phyloP scores from a whole-genome alignment of 805 yeast species.

The Wickerhamomyces hampshirensis region DNA sequence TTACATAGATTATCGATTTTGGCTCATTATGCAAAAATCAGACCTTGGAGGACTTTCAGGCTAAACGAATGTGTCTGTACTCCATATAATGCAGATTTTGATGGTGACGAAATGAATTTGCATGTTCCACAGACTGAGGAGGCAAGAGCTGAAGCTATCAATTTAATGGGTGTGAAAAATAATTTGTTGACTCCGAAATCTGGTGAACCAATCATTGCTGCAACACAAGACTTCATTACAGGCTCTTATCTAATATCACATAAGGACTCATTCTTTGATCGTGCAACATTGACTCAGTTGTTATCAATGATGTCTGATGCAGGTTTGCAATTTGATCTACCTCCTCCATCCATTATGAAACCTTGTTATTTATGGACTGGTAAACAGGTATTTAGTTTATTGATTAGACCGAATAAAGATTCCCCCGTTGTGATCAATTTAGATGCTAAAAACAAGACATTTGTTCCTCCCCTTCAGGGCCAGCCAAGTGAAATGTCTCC shows the following conservation, averaged over 20 bases:
- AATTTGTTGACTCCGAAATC: constrained; percentile 93
- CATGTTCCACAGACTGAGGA: constrained; percentile 99
- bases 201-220: constrained; percentile 99
- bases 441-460: constrained; percentile 93
- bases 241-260: constrained; percentile 91
- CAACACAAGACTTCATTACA: constrained; percentile 98
- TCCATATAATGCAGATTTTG: constrained; percentile 98
- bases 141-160: constrained; percentile 98
- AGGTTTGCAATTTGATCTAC: constrained; percentile 78
- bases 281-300: constrained; percentile 77
- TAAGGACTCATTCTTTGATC: constrained; percentile 89
- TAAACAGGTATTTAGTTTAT: constrained; percentile 84
- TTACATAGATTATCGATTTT: constrained; percentile 90
- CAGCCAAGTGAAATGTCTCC: constrained; percentile 93
- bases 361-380: constrained; percentile 96
- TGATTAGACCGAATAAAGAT: constrained; percentile 73
- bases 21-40: constrained; percentile 91
- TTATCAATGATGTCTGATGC: constrained; percentile 97
- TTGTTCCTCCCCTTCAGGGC: constrained; percentile 65
- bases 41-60: constrained; percentile 98
- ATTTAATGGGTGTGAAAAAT: constrained; percentile 95
- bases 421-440: constrained; percentile 83
- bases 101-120: constrained; percentile 98
- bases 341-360: constrained; percentile 91
- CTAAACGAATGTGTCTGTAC: constrained; percentile 98